These are phyloP conservation scores for Podospora australis DNA, from an alignment of 495 filamentous ascomycete genomes.

Conservation along the genomic window DNA sequence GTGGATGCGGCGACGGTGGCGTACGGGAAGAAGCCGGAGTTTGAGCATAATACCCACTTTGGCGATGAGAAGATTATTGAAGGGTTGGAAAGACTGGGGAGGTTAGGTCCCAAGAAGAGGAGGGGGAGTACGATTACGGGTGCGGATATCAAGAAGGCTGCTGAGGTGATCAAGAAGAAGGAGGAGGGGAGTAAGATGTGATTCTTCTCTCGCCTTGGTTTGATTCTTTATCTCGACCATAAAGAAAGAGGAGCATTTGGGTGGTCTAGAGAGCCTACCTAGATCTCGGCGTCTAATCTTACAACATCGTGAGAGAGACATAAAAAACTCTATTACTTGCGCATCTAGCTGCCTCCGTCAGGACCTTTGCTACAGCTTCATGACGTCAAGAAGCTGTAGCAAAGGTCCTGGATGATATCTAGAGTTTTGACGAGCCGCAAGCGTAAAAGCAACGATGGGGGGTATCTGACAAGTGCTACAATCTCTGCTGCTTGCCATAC, in stretches of 20 bases:
- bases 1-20: slow-evolving; percentile 81
- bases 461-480: too few relatives aligned
- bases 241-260: too few relatives aligned
- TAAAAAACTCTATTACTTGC: neutral
- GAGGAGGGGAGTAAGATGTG: slow-evolving; percentile 16
- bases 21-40: slow-evolving; percentile 73
- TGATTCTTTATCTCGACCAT: too few relatives aligned
- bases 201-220: neutral
- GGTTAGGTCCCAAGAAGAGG: slow-evolving; percentile 50
- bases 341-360: too few relatives aligned
- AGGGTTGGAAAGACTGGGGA: slow-evolving; percentile 52
- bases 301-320: too few relatives aligned
- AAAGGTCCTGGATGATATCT: neutral
- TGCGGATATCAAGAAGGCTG: slow-evolving; percentile 51
- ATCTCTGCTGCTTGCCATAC: neutral
- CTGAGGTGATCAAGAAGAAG: slow-evolving; percentile 30
- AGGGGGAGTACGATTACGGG: slow-evolving; percentile 49
- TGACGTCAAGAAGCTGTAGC: too few relatives aligned
- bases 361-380: too few relatives aligned
- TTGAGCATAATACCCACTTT: slow-evolving; percentile 70
- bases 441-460: too few relatives aligned
- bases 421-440: too few relatives aligned
- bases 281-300: too few relatives aligned
- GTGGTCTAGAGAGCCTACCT: too few relatives aligned
- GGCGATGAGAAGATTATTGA: slow-evolving; percentile 76